Base-by-base conservation (phyloP, 2,329 filamentous ascomycete genomes). In the Didymella lethalis region DNA sequence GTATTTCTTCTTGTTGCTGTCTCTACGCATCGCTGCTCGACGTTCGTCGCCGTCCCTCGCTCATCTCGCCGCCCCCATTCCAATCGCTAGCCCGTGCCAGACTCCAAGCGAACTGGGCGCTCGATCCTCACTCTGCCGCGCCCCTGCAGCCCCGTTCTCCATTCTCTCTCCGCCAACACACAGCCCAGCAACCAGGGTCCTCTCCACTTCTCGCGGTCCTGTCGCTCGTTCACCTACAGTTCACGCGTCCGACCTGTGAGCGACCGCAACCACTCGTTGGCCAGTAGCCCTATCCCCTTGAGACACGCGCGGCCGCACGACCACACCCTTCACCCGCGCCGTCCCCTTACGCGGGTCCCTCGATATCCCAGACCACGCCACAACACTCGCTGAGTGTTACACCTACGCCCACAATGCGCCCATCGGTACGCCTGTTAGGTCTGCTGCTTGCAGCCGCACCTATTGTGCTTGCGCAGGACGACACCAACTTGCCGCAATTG, bases 181-280 rank as follows among this genome's bases (percentile, higher is more conserved):
- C 16, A 63, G 61, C 63, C 64, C 54, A 55, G 45, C 63, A 59
- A 53, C 51, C 62, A 55, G 48, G 52, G 49, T 47, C 54, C 46
- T 63, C 65, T 63, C 64, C 63, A 52, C 63, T 66, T 68, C 52
- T 68, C 63, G 52, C 63, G 67, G 62, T 70, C 57, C 71, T 64
- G 70, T 71, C 73, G 68, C 63, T 76, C 72, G 67, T 75, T 75
- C 70, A 67, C 69, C 59, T 58, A 59, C 62, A 48, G 60, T 50
- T 43, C 45, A 48, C 56, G 57, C 65, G 57, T 54, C 50, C 54
- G 26, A 32, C 47, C 48, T 50, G 55, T 29, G 25, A 40, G 29
- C 26, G 43, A 51, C 41, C 26, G 50, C 45, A 40, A 38, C 61
- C 50, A 48, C 54, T 64, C 53, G 25, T 63, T 66, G 48, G 38